These are phyloP conservation scores for Crataegus laevigata DNA, from an alignment of 306 rosid genomes.

Conservation along the genomic window DNA sequence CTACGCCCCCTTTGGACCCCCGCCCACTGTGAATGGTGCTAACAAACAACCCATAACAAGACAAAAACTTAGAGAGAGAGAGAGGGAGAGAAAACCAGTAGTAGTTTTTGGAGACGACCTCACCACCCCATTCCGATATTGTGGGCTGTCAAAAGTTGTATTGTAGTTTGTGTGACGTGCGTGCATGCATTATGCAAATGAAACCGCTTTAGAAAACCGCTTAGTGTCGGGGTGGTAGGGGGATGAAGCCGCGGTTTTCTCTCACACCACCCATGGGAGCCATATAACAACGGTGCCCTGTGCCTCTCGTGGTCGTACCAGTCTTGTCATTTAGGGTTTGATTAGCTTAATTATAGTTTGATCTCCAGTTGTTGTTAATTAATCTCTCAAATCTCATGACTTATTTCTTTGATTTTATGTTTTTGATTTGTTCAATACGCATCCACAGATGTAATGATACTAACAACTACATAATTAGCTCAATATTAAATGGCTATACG, in stretches of 20 bases:
- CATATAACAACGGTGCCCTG: constrained; percentile 12
- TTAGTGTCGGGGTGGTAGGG: constrained; percentile 51
- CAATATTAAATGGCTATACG: too few species aligned
- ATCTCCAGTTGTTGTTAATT: not conserved
- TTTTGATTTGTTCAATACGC: not conserved
- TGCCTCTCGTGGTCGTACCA: constrained; percentile 41
- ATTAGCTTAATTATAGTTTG: not conserved
- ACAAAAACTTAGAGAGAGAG: constrained; percentile 24
- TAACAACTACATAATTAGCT: not conserved
- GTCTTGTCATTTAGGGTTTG: constrained; percentile 14
- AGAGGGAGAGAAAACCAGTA: not conserved
- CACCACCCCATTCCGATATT: constrained; percentile 31
- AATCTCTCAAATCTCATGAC: not conserved
- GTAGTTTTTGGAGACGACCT: constrained; percentile 33
- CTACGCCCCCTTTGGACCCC: constrained; percentile 2
- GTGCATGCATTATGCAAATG: not conserved
- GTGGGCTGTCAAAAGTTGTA: constrained; percentile 65
- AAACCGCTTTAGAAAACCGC: constrained; percentile 34
- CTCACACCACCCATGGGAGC: constrained; percentile 19
- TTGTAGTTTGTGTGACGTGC: constrained; percentile 6
- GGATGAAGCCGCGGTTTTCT: constrained; percentile 62
- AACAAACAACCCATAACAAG: constrained; percentile 28
- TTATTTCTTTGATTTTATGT: not conserved
- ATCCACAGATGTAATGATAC: not conserved
- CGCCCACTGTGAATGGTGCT: not conserved